Percentiles rank a stretch among this genome's conserved stretches.
These are phyloP conservation scores for Hericium erinaceus DNA, from an alignment of 768 basidiomycete genomes.

Conservation along the genomic window DNA sequence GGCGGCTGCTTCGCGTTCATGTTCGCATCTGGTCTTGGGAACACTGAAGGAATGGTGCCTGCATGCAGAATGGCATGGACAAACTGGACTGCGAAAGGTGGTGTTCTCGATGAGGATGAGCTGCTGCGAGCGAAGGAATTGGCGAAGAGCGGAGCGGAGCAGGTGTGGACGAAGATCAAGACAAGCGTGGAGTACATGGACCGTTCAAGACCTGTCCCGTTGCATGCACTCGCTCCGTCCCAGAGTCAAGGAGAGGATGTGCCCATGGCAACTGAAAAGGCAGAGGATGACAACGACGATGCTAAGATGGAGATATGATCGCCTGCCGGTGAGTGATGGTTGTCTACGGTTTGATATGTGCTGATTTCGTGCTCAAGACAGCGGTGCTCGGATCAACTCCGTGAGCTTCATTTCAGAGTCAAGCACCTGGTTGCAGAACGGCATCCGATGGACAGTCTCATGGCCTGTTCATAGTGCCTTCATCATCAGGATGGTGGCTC, in stretches of 20 bases:
- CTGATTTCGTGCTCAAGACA: too few relatives aligned
- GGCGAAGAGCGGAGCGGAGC: slow-evolving; percentile 35
- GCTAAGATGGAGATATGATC: background rate
- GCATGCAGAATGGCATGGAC: slow-evolving; percentile 38
- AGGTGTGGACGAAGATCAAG: slow-evolving; percentile 42
- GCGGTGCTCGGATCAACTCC: too few relatives aligned
- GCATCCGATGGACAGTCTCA: too few relatives aligned
- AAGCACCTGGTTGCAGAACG: too few relatives aligned
- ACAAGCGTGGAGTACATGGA: slow-evolving; percentile 24
- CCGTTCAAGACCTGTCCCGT: background rate
- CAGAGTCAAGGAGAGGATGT: background rate
- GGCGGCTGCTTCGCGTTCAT: slow-evolving; percentile 64
- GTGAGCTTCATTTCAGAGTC: too few relatives aligned
- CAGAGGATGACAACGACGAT: background rate
- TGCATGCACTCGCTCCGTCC: too few relatives aligned
- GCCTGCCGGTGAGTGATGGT: background rate
- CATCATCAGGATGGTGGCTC: too few relatives aligned
- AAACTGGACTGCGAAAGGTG: slow-evolving; percentile 35
- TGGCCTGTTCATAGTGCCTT: too few relatives aligned
- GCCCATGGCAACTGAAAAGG: background rate
- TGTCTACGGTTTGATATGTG: too few relatives aligned
- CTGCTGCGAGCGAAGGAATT: slow-evolving; percentile 38
- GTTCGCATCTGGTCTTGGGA: slow-evolving; percentile 14
- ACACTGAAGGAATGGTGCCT: slow-evolving; percentile 6
- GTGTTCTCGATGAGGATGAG: slow-evolving; percentile 30